Conservation (phyloP, 306 rosid species). For the Oemleria cerasiformis region DNA sequence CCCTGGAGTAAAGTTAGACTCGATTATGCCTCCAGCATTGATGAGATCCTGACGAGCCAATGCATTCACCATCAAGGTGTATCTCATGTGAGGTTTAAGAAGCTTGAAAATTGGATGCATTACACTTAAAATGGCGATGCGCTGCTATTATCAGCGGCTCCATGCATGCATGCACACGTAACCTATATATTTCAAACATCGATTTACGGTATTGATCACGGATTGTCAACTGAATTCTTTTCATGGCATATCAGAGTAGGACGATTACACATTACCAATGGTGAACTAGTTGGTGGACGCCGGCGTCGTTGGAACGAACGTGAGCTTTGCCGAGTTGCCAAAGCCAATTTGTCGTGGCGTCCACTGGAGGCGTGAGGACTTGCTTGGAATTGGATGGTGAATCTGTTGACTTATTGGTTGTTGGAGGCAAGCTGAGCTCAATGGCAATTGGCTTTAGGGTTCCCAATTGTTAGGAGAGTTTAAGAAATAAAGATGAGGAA, state of each 20-base stretch:
- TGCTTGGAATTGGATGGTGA: conserved; percentile 54
- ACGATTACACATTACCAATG: too few species aligned
- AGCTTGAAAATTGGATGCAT: conserved; percentile 83
- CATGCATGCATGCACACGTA: conserved; percentile 63
- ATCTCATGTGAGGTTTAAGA: conserved; percentile 84
- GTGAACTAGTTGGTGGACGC: conserved; percentile 81
- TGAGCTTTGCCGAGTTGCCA: conserved; percentile 94
- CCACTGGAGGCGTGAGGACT: conserved; percentile 59
- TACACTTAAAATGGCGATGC: conserved; percentile 73
- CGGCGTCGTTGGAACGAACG: conserved; percentile 74
- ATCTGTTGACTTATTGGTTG: conserved; percentile 53
- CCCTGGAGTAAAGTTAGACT: conserved; percentile 75
- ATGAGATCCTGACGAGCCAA: conserved; percentile 65
- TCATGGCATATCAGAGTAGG: too few species aligned
- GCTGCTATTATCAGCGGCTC: conserved; percentile 81
- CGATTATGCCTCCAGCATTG: conserved; percentile 64
- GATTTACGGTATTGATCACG: neutral
- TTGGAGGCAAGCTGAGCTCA: conserved; percentile 73
- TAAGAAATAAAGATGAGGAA: too few species aligned
- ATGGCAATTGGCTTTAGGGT: conserved; percentile 84
- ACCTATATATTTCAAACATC: conserved; percentile 43
- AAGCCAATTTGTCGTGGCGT: conserved; percentile 72
- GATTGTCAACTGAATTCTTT: too few species aligned
- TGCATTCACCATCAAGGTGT: conserved; percentile 74
- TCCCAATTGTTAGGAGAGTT: too few species aligned